Evolutionary conservation across 75 land plant species (phyloP).

Genomic region (Azolla pinnata): DNA sequence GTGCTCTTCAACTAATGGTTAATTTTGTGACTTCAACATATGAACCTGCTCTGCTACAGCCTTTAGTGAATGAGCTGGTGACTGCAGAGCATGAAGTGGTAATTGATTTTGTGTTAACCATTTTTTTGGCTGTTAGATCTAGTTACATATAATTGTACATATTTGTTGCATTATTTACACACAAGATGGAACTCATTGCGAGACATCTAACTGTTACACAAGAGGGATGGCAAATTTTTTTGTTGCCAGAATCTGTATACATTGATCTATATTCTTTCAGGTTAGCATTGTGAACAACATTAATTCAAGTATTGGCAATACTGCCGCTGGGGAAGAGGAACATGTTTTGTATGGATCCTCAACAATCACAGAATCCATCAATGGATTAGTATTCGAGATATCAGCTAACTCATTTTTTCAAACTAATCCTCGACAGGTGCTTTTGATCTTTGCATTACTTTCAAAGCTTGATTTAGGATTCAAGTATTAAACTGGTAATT

Average conservation of each 20-base stretch:
- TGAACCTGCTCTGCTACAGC: slow-evolving; percentile 65
- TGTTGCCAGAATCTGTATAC: background rate
- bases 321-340: slow-evolving; percentile 73
- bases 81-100: slow-evolving; percentile 74
- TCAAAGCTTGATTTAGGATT: background rate
- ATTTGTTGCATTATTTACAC: too few relatives aligned
- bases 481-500: background rate
- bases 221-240: too few relatives aligned
- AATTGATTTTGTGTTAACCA: background rate
- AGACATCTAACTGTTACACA: too few relatives aligned
- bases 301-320: slow-evolving; percentile 64
- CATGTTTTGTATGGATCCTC: slow-evolving; percentile 58
- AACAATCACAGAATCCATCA: slow-evolving; percentile 62
- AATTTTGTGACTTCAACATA: slow-evolving; percentile 81
- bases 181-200: too few relatives aligned
- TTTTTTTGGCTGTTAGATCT: background rate
- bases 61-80: slow-evolving; percentile 51
- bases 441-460: background rate
- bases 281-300: slow-evolving; percentile 82
- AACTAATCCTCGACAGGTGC: slow-evolving; percentile 83
- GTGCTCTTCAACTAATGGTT: slow-evolving; percentile 68
- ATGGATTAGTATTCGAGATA: slow-evolving; percentile 75
- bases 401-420: slow-evolving; percentile 98
- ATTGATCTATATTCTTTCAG: slow-evolving; percentile 21
- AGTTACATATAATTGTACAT: too few relatives aligned